phyloP scores from a whole-genome alignment of 768 basidiomycete species.

The Crucibulum laeve region DNA sequence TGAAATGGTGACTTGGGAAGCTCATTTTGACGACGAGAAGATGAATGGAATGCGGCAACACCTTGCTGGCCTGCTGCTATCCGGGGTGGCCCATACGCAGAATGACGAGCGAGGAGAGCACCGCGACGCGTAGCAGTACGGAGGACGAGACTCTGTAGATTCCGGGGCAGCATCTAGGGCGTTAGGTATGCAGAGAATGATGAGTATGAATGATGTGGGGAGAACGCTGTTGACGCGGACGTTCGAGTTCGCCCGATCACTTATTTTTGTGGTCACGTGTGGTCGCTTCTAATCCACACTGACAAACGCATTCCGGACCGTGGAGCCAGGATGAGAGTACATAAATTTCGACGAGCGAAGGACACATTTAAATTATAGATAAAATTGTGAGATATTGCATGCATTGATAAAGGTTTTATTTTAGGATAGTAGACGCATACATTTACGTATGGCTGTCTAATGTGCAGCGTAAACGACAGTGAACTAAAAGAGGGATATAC shows the following conservation, averaged over 20 bases:
- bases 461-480: too few species aligned
- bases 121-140: constrained; percentile 28
- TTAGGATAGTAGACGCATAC: too few species aligned
- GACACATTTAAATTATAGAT: too few species aligned
- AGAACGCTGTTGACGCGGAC: not conserved
- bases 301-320: too few species aligned
- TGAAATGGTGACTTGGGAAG: constrained; percentile 89
- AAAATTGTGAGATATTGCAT: too few species aligned
- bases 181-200: too few species aligned
- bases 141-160: constrained; percentile 33
- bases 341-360: too few species aligned
- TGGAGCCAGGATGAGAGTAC: too few species aligned
- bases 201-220: not conserved
- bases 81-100: constrained; percentile 31
- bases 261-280: not conserved
- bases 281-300: not conserved
- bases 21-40: constrained; percentile 57
- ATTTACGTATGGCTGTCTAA: too few species aligned
- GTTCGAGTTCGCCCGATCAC: constrained; percentile 3
- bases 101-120: constrained; percentile 15
- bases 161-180: constrained; percentile 39
- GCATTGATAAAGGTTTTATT: too few species aligned
- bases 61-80: constrained; percentile 21
- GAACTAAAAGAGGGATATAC: too few species aligned
- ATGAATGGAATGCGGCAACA: constrained; percentile 58